phyloP scores from a whole-genome alignment of 306 rosid genomes.

The Trifolium pratense region DNA sequence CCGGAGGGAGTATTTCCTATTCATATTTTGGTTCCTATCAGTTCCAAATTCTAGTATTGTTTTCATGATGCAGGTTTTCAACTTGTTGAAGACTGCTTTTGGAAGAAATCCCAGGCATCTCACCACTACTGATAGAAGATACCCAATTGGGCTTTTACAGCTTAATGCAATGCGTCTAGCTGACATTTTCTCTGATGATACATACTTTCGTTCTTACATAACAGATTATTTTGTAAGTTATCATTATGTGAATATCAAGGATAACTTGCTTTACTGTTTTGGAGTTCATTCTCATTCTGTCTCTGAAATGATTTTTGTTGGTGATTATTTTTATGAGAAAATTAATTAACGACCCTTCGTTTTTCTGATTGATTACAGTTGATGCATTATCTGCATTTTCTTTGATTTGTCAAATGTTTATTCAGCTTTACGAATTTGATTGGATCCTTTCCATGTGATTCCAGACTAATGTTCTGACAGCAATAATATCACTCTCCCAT shows the following conservation, averaged over 20 bases:
- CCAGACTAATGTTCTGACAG: conserved; percentile 92
- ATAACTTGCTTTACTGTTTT: conserved; percentile 35
- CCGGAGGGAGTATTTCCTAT: background rate
- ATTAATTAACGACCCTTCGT: conserved; percentile 10
- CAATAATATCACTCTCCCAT: conserved; percentile 80
- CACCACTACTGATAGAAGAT: conserved; percentile 53
- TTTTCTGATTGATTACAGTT: conserved; percentile 28
- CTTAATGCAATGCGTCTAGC: conserved; percentile 97
- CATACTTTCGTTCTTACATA: conserved; percentile 85
- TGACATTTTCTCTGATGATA: conserved; percentile 92
- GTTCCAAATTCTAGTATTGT: conserved; percentile 34
- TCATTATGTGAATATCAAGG: conserved; percentile 34
- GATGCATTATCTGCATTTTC: conserved; percentile 40
- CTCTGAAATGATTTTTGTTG: conserved; percentile 22
- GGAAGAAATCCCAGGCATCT: conserved; percentile 59
- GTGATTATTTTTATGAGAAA: conserved; percentile 8
- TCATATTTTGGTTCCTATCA: conserved; percentile 7
- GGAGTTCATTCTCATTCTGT: background rate
- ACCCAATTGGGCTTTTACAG: conserved; percentile 83
- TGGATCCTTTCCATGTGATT: conserved; percentile 53
- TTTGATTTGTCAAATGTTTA: conserved; percentile 42
- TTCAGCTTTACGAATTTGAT: conserved; percentile 41
- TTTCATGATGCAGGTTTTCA: conserved; percentile 66
- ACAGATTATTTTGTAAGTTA: conserved; percentile 75
- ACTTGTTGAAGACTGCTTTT: conserved; percentile 73